Evolutionary conservation across 345 rosid genomes (phyloP).

Genomic region (Crucihimalaya himalaica): DNA sequence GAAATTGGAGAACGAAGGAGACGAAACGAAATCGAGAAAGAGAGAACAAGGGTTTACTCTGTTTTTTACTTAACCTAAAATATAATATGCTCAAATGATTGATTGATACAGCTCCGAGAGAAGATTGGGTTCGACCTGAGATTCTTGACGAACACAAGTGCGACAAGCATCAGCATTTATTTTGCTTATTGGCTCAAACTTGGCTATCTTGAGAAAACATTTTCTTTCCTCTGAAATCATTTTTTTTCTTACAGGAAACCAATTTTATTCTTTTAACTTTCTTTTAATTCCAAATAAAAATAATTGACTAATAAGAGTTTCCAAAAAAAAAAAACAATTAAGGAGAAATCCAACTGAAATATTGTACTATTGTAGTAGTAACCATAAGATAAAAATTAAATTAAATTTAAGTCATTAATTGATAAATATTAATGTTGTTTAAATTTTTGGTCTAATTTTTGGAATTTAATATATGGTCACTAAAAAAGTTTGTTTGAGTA

Average conservation of each 20-base stretch:
- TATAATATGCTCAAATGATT: background rate
- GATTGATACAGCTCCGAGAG: constrained; percentile 12
- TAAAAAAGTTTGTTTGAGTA: too few species aligned
- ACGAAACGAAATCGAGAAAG: constrained; percentile 10
- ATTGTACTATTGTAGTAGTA: too few species aligned
- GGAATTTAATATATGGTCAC: too few species aligned
- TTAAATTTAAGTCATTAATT: too few species aligned
- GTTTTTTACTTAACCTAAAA: constrained; percentile 5
- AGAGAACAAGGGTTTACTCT: constrained; percentile 10
- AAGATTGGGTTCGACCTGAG: constrained; percentile 8
- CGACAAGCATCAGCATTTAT: constrained; percentile 33
- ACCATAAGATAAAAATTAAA: too few species aligned
- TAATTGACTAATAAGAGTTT: too few species aligned
- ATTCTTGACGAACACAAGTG: constrained; percentile 26
- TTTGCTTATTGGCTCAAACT: constrained; percentile 31
- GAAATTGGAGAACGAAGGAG: constrained; percentile 16
- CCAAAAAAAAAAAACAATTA: too few species aligned
- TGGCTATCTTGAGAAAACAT: constrained; percentile 17
- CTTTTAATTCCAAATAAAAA: too few species aligned
- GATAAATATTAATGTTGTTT: too few species aligned
- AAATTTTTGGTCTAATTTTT: too few species aligned
- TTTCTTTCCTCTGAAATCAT: constrained; percentile 12
- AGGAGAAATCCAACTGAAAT: too few species aligned
- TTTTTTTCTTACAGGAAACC: constrained; percentile 14
- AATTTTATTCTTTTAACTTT: background rate